Conservation (phyloP, 148 eudicot genomes). For the Camellia granthamiana region DNA sequence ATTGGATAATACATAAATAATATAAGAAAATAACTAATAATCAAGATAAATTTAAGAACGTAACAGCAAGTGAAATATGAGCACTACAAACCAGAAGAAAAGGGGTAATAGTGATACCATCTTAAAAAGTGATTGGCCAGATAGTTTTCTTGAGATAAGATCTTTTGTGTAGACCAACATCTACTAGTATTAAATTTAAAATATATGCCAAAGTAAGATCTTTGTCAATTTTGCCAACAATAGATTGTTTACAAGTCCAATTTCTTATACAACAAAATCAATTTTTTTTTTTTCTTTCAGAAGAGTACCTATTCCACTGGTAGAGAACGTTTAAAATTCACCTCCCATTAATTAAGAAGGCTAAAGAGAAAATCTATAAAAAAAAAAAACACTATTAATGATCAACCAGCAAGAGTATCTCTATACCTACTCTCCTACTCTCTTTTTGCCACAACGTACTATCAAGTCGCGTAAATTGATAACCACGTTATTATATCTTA, state of each 20-base stretch:
- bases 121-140: not conserved
- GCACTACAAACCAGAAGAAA: not conserved
- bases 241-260: not conserved
- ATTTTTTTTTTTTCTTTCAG: not conserved
- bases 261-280: not conserved
- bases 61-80: not conserved
- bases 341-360: not conserved
- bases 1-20: not conserved
- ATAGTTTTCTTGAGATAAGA: not conserved
- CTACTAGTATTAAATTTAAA: not conserved
- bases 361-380: not conserved
- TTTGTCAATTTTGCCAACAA: not conserved
- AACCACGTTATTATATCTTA: not conserved
- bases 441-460: not conserved
- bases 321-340: not conserved
- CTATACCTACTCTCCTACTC: not conserved
- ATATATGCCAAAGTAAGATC: not conserved
- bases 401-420: not conserved
- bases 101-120: not conserved
- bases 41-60: not conserved
- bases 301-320: not conserved
- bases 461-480: not conserved
- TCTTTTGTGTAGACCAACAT: not conserved
- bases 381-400: not conserved
- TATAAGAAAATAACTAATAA: constrained; percentile 4